Percentiles rank a stretch among this genome's conserved stretches.
phyloP scores from a whole-genome alignment of 2,329 filamentous ascomycete genomes.

The Dendrostoma leiphaemia region DNA sequence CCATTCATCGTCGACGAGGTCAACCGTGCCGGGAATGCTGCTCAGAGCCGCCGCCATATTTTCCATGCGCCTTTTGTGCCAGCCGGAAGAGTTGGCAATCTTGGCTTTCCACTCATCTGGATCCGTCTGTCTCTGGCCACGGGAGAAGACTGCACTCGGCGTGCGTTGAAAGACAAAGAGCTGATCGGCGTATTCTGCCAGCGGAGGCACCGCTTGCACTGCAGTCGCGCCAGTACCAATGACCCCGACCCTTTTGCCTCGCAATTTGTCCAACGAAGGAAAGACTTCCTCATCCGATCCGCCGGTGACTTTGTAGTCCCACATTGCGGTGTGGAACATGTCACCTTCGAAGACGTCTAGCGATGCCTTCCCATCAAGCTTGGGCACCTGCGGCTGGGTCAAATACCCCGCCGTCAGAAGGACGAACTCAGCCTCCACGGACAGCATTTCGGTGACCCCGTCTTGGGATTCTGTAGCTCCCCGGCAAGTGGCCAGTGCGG shows the following conservation, averaged over 20 bases:
- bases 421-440: constrained; percentile 41
- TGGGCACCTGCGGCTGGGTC: constrained; percentile 40
- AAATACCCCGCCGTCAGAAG: constrained; percentile 38
- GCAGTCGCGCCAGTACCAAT: constrained; percentile 51
- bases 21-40: constrained; percentile 7
- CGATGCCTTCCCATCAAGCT: constrained; percentile 38
- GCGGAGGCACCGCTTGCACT: constrained; percentile 41
- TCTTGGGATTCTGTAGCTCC: too few species aligned
- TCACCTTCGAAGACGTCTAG: constrained; percentile 40
- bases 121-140: constrained; percentile 40
- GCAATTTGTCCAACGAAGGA: constrained; percentile 43
- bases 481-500: too few species aligned
- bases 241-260: constrained; percentile 45
- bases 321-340: constrained; percentile 45
- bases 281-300: too few species aligned
- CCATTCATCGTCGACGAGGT: constrained; percentile 49
- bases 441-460: too few species aligned
- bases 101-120: constrained; percentile 35
- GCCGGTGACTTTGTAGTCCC: constrained; percentile 41
- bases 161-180: constrained; percentile 58
- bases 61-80: constrained; percentile 45
- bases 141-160: constrained; percentile 39
- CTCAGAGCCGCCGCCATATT: constrained; percentile 38
- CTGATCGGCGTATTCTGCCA: constrained; percentile 46
- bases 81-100: constrained; percentile 38